Conservation (phyloP, 78 protist species). For the Emiliania huxleyi region DNA sequence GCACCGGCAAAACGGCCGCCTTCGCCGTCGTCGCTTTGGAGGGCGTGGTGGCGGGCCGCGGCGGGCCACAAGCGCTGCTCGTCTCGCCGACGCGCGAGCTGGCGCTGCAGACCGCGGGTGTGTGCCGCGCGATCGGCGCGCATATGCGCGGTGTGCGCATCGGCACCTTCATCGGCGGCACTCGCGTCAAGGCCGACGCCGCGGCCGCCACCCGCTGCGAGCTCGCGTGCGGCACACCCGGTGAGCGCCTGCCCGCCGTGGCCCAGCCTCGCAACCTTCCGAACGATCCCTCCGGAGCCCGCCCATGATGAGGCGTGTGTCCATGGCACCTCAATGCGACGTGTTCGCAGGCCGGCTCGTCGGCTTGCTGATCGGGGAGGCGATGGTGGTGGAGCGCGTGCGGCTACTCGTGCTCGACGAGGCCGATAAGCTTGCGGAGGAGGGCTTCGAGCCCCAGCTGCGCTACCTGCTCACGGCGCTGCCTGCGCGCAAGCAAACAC, state of each 20-base stretch:
- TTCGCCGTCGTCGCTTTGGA: slow-evolving; percentile 54
- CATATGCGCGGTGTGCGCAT: background rate
- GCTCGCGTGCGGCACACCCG: slow-evolving; percentile 10
- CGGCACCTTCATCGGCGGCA: background rate
- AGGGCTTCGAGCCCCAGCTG: background rate
- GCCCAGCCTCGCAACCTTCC: too few species aligned
- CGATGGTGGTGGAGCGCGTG: background rate
- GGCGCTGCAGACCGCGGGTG: slow-evolving; percentile 52
- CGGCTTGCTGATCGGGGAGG: background rate
- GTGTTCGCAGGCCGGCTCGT: slow-evolving; percentile 16
- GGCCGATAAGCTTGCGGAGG: background rate
- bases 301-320: too few species aligned
- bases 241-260: too few species aligned
- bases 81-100: slow-evolving; percentile 65
- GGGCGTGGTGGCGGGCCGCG: slow-evolving; percentile 33
- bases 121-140: slow-evolving; percentile 6
- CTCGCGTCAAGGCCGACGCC: background rate
- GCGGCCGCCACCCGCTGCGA: background rate
- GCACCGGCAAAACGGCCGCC: slow-evolving; percentile 75
- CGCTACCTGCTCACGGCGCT: background rate
- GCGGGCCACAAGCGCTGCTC: slow-evolving; percentile 48
- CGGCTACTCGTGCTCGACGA: background rate
- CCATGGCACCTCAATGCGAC: too few species aligned
- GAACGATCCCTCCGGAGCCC: too few species aligned
- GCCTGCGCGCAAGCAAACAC: background rate